Evolutionary conservation across 495 filamentous ascomycete genomes (phyloP).

Genomic region (Amniculicola lignicola): DNA sequence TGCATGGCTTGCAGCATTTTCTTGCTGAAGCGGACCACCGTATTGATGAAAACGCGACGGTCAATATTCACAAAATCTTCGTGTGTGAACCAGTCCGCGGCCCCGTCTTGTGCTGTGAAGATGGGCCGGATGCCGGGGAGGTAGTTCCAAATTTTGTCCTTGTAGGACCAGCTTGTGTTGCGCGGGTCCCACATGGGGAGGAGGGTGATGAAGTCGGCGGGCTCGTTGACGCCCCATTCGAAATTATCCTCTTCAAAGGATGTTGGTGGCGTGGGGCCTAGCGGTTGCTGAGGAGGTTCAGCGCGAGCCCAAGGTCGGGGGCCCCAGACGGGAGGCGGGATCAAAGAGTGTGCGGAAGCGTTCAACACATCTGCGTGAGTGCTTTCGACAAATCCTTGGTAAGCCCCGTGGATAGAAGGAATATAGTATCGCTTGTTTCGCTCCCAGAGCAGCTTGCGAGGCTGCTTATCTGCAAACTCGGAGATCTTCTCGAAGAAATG

Average conservation of each 20-base stretch:
- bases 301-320: slow-evolving; percentile 45
- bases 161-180: slow-evolving; percentile 61
- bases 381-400: slow-evolving; percentile 51
- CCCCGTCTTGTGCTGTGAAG: slow-evolving; percentile 31
- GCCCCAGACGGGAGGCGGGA: slow-evolving; percentile 58
- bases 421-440: slow-evolving; percentile 71
- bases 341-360: slow-evolving; percentile 37
- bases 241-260: slow-evolving; percentile 59
- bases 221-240: slow-evolving; percentile 70
- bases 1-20: slow-evolving; percentile 62
- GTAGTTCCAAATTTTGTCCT: slow-evolving; percentile 61
- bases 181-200: slow-evolving; percentile 67
- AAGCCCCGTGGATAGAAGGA: slow-evolving; percentile 62
- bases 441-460: slow-evolving; percentile 70
- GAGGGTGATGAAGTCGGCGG: slow-evolving; percentile 70
- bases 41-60: slow-evolving; percentile 64
- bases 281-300: slow-evolving; percentile 51
- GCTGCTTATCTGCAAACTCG: slow-evolving; percentile 59
- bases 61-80: slow-evolving; percentile 47
- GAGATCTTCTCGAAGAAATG: slow-evolving; percentile 61
- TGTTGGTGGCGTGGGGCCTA: slow-evolving; percentile 56
- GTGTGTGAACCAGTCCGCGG: slow-evolving; percentile 36
- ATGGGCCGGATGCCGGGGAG: slow-evolving; percentile 46
- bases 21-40: slow-evolving; percentile 61
- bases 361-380: slow-evolving; percentile 39